Evolutionary conservation across 768 basidiomycete species (phyloP).

Genomic region (Lentinus tigrinus): DNA sequence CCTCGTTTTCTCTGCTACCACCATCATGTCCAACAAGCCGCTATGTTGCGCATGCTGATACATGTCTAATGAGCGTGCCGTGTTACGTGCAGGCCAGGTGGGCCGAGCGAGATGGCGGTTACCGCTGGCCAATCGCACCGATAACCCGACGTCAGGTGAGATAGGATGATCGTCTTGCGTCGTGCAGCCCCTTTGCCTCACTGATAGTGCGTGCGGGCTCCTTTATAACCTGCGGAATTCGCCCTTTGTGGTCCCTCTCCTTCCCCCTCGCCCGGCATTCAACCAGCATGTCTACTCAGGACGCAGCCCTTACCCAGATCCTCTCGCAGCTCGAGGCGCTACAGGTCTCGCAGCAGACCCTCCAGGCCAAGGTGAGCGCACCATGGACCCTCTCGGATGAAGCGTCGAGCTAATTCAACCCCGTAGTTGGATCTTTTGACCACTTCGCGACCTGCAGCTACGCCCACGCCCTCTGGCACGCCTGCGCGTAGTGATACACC

Average conservation of each 20-base stretch:
- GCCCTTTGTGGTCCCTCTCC: neutral
- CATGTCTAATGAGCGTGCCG: too few relatives aligned
- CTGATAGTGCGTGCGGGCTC: conserved; percentile 12
- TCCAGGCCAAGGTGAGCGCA: conserved; percentile 72
- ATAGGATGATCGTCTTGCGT: conserved; percentile 8
- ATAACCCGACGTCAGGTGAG: conserved; percentile 19
- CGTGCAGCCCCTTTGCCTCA: conserved; percentile 10
- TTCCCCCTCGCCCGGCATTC: neutral
- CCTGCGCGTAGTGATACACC: conserved; percentile 33
- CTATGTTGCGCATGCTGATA: too few relatives aligned
- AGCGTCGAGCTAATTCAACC: neutral
- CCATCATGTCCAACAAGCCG: too few relatives aligned
- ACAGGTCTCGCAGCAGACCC: conserved; percentile 70
- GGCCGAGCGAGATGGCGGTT: neutral
- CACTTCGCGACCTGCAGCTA: conserved; percentile 9
- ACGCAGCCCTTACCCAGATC: conserved; percentile 70
- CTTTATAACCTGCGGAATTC: conserved; percentile 8
- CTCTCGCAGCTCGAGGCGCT: conserved; percentile 67
- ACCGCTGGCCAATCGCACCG: conserved; percentile 3
- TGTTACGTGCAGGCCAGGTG: too few relatives aligned
- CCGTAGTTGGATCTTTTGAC: conserved; percentile 53
- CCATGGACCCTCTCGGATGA: neutral
- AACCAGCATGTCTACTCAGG: conserved; percentile 26
- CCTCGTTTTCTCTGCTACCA: too few relatives aligned
- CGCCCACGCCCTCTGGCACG: conserved; percentile 22